Conservation (phyloP, 2,329 filamentous ascomycete species). For the Sarocladium oryzae region DNA sequence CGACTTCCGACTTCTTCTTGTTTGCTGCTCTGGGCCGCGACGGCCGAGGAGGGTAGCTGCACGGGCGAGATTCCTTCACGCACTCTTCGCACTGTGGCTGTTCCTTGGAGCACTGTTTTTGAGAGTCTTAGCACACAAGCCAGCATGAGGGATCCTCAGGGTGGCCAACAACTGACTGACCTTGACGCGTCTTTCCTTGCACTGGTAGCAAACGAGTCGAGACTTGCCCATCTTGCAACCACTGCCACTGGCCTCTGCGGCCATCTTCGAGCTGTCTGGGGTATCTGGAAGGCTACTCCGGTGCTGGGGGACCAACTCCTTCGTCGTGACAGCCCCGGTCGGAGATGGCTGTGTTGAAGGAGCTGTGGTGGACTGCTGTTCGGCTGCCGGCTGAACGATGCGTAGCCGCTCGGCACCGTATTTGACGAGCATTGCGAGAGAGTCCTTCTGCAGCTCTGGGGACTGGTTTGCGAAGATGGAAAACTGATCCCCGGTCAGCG, state of each 20-base stretch:
- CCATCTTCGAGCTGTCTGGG: not conserved
- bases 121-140: not conserved
- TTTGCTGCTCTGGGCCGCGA: conserved; percentile 13
- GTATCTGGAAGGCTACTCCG: conserved; percentile 14
- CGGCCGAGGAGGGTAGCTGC: conserved; percentile 31
- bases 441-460: conserved; percentile 46
- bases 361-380: conserved; percentile 18
- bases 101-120: conserved; percentile 32
- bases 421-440: conserved; percentile 47
- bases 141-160: no score
- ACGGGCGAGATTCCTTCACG: conserved; percentile 22
- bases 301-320: conserved; percentile 22
- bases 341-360: conserved; percentile 17
- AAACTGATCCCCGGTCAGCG: conserved; percentile 49
- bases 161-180: no score
- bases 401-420: conserved; percentile 52
- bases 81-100: conserved; percentile 35
- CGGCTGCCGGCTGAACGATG: conserved; percentile 44
- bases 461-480: conserved; percentile 55
- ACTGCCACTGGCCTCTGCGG: conserved; percentile 12
- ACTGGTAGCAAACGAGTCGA: conserved; percentile 29
- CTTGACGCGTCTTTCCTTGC: conserved; percentile 29
- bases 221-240: conserved; percentile 24
- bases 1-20: conserved; percentile 17
- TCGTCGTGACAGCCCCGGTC: conserved; percentile 23